Evolutionary conservation across 2,329 filamentous ascomycete genomes (phyloP), one percentile per base, ranked within the genome.

Genomic region (Aureobasidium sp.): DNA sequence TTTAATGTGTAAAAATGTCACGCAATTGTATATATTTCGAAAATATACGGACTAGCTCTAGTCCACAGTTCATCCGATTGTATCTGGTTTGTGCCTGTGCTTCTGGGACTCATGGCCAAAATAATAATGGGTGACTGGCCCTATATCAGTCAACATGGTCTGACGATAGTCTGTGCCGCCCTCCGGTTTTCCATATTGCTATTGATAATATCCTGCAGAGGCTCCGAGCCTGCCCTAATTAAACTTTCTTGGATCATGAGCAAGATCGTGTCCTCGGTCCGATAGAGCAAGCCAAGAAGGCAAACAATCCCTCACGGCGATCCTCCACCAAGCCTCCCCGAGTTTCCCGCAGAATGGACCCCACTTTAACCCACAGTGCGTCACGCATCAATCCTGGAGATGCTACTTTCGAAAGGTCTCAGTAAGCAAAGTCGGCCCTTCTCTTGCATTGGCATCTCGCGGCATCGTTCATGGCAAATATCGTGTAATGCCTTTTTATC

Each of bases 361-460:
- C 55, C 55, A 58, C 55, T 44, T 10, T 46, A 17, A 34, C 27
- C 53, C 41, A 46, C 36, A 34, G 17, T 39, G 39, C 36, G 51
- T 55, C 51, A 55, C 26, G 7, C 7, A 32, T 47, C 15, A 26
- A 56, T 56, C 52, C n/a, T 34, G 53, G 41, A 42, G 51, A 29
- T 6, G 26, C n/a, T 42, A 37, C 29, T 36, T 41, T 42, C 37
- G 52, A n/a, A 46, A 34, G 27, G 29, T 15, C n/a, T 57, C 39
- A 46, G 9, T 20, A n/a, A 46, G 26, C 53, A 57, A 23, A 57
- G 9, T 57, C 53, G 53, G 53, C 53, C 53, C 53, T 57, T 57
- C 53, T 57, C 53, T 34, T 36, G 53, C 53, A 57, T 55, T 57
- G 53, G 53, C 53, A 46, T 46, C n/a, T 55, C 26, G 29, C 53